phyloP scores from a whole-genome alignment of 106 monocot genomes.

The Apostasia shenzhenica region DNA sequence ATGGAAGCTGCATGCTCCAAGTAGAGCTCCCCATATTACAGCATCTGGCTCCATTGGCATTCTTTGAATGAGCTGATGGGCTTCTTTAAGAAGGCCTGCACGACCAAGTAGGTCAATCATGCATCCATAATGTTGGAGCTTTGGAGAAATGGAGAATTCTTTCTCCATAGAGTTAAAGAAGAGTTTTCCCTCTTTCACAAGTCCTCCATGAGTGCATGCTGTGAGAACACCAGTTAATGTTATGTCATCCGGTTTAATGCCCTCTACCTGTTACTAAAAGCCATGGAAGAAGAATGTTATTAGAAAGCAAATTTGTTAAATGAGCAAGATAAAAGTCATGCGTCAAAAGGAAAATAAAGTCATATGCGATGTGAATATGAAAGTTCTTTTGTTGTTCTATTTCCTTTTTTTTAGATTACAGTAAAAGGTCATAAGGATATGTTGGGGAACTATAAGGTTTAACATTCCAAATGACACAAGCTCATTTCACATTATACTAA shows the following conservation, averaged over 20 bases:
- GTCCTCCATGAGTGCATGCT: conserved; percentile 69
- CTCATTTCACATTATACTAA: too few relatives aligned
- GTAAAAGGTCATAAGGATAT: too few relatives aligned
- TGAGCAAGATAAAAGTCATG: background rate
- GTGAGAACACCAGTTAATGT: conserved; percentile 61
- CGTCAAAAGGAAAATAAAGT: background rate
- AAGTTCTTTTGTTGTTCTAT: too few relatives aligned
- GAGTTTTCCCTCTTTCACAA: conserved; percentile 37
- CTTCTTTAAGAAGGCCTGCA: conserved; percentile 40
- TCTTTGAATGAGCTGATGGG: conserved; percentile 32
- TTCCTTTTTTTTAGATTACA: too few relatives aligned
- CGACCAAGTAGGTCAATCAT: conserved; percentile 77
- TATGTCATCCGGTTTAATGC: conserved; percentile 52
- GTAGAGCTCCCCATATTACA: conserved; percentile 70
- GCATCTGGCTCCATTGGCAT: conserved; percentile 74
- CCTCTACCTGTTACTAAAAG: conserved; percentile 16
- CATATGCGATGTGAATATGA: too few relatives aligned
- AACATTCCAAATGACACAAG: too few relatives aligned
- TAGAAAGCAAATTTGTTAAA: background rate
- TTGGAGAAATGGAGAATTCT: conserved; percentile 35
- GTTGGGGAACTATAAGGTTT: too few relatives aligned
- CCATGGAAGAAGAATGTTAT: too few relatives aligned
- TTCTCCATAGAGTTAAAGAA: conserved; percentile 44
- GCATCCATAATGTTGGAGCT: conserved; percentile 73
- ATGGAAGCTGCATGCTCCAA: conserved; percentile 81